phyloP scores from a whole-genome alignment of 2,329 filamentous ascomycete species.

The Metarhizium rileyi region DNA sequence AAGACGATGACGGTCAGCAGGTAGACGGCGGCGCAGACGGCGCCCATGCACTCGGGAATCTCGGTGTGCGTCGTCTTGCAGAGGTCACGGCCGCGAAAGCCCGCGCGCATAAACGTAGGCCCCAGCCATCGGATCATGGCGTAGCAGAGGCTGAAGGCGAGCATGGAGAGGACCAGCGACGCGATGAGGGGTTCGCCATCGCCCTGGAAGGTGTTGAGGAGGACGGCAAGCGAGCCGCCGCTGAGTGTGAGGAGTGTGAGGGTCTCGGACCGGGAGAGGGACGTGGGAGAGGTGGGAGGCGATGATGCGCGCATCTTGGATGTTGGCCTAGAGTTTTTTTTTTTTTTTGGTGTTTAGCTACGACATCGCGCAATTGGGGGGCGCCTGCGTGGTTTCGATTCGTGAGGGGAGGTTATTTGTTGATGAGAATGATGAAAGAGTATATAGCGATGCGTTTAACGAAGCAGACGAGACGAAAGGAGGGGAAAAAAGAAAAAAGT shows the following conservation, averaged over 20 bases:
- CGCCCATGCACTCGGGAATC: constrained; percentile 94
- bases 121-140: constrained; percentile 91
- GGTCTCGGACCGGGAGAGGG: constrained; percentile 44
- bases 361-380: not conserved
- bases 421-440: no score
- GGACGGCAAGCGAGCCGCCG: constrained; percentile 59
- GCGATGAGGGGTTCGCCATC: constrained; percentile 86
- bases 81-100: constrained; percentile 83
- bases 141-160: constrained; percentile 75
- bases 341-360: not conserved
- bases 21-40: constrained; percentile 86
- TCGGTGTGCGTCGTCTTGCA: constrained; percentile 60
- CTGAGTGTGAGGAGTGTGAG: constrained; percentile 51
- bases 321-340: not conserved
- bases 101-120: constrained; percentile 76
- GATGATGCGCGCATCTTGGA: constrained; percentile 10
- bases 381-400: not conserved
- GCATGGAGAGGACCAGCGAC: constrained; percentile 73
- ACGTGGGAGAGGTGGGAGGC: constrained; percentile 17
- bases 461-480: no score
- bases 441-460: no score
- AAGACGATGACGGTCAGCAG: constrained; percentile 82
- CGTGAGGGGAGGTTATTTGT: no score
- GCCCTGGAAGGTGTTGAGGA: constrained; percentile 71
- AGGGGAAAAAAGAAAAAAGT: not conserved